Evolutionary conservation across 768 basidiomycete species (phyloP).

Genomic region (Termitomyces heimii): DNA sequence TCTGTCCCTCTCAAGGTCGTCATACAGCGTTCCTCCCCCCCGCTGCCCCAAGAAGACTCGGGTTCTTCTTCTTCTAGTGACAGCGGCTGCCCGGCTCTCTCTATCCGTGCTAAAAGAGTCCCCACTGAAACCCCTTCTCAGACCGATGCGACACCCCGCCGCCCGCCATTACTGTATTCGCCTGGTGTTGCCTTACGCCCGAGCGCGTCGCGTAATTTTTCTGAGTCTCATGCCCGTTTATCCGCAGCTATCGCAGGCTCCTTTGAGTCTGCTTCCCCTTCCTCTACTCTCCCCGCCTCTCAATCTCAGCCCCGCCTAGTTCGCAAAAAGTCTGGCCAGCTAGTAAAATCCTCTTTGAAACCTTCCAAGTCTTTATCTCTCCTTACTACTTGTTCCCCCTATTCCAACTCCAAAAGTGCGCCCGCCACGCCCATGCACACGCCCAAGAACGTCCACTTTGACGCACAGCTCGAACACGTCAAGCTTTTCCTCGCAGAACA

Average conservation of each 20-base stretch:
- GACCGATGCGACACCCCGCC: not conserved
- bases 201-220: constrained; percentile 22
- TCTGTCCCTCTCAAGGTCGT: constrained; percentile 18
- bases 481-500: constrained; percentile 94
- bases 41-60: constrained; percentile 15
- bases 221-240: constrained; percentile 24
- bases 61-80: constrained; percentile 20
- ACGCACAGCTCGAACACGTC: constrained; percentile 86
- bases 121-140: not conserved
- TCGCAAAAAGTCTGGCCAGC: constrained; percentile 92
- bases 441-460: constrained; percentile 87
- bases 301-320: constrained; percentile 41
- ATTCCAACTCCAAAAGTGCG: constrained; percentile 54
- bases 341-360: constrained; percentile 89
- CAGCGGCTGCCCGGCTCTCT: constrained; percentile 4
- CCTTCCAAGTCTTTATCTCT: constrained; percentile 52
- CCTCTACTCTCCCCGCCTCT: constrained; percentile 17
- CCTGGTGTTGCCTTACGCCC: constrained; percentile 34
- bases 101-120: constrained; percentile 4
- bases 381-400: constrained; percentile 32
- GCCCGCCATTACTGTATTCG: constrained; percentile 27
- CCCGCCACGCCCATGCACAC: constrained; percentile 71
- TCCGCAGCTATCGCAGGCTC: constrained; percentile 1
- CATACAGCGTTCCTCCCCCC: constrained; percentile 23
- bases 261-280: constrained; percentile 11